phyloP scores from a whole-genome alignment of 768 basidiomycete genomes.

The Kwoniella bestiolae region DNA sequence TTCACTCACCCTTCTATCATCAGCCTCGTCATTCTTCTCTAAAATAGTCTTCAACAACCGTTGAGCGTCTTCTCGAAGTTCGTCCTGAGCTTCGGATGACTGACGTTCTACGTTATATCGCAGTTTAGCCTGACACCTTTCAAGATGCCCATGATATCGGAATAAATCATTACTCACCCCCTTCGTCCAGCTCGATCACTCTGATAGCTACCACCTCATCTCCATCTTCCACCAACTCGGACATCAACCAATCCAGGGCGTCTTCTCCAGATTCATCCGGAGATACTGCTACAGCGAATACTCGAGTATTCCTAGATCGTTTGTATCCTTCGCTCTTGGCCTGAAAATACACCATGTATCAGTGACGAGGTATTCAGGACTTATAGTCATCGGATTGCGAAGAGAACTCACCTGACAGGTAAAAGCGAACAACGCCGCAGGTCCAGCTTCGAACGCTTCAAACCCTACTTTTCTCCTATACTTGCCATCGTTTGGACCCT shows the following conservation, averaged over 20 bases:
- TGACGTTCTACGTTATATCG: constrained; percentile 66
- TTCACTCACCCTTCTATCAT: constrained; percentile 70
- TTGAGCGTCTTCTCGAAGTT: constrained; percentile 77
- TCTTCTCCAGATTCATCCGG: constrained; percentile 84
- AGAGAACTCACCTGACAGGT: constrained; percentile 45
- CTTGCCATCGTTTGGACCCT: constrained; percentile 38
- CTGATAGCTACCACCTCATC: constrained; percentile 92
- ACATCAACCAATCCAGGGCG: constrained; percentile 91
- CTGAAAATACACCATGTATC: constrained; percentile 23
- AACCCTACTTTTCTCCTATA: constrained; percentile 58
- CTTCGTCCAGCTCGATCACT: constrained; percentile 83
- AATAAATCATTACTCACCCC: constrained; percentile 63
- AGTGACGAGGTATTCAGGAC: not conserved
- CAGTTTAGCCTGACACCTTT: not conserved
- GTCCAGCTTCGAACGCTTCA: constrained; percentile 58
- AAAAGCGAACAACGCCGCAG: constrained; percentile 54
- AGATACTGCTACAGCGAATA: constrained; percentile 86
- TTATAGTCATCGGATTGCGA: not conserved
- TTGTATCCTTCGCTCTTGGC: constrained; percentile 82
- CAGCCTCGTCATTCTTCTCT: constrained; percentile 75
- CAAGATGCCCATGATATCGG: not conserved
- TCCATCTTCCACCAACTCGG: constrained; percentile 71
- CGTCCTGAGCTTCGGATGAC: constrained; percentile 44
- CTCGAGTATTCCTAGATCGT: constrained; percentile 75
- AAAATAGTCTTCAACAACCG: constrained; percentile 79